Conservation (phyloP, 495 filamentous ascomycete species). For the Elaphomyces granulatus region DNA sequence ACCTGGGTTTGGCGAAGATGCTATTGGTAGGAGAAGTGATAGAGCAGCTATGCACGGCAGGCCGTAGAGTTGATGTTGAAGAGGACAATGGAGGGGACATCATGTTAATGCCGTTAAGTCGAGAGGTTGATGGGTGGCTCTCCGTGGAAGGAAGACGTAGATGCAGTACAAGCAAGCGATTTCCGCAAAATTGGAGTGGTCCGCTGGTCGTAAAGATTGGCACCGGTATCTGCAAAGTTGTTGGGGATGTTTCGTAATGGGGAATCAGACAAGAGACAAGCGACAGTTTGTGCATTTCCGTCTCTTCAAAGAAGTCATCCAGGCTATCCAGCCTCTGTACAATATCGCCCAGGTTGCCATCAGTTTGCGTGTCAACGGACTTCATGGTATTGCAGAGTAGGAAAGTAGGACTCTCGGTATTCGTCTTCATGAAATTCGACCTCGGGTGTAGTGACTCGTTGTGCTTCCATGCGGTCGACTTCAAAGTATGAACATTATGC, state of each 20-base stretch:
- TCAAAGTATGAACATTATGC: conserved; percentile 86
- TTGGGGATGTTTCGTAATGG: conserved; percentile 46
- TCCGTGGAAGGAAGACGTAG: conserved; percentile 72
- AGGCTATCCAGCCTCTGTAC: conserved; percentile 82
- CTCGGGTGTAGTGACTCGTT: conserved; percentile 57
- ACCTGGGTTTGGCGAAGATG: conserved; percentile 30
- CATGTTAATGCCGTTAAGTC: conserved; percentile 42
- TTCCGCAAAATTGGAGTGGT: conserved; percentile 83
- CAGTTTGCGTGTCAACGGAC: conserved; percentile 69
- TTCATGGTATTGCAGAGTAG: conserved; percentile 72
- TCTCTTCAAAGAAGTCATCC: conserved; percentile 86
- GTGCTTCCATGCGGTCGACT: conserved; percentile 40
- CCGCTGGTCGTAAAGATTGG: conserved; percentile 85
- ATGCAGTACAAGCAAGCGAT: conserved; percentile 55
- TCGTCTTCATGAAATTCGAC: conserved; percentile 88
- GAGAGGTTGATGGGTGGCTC: conserved; percentile 39
- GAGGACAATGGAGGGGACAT: conserved; percentile 9
- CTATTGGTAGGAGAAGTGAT: conserved; percentile 56
- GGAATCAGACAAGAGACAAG: conserved; percentile 28
- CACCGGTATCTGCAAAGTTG: conserved; percentile 57
- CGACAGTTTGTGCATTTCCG: conserved; percentile 36
- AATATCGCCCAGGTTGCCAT: conserved; percentile 67
- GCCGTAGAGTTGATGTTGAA: conserved; percentile 22
- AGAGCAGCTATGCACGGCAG: conserved; percentile 53
- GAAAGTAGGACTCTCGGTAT: conserved; percentile 69